phyloP scores from a whole-genome alignment of 2,329 filamentous ascomycete species.

The Tolypocladium guangdongense region DNA sequence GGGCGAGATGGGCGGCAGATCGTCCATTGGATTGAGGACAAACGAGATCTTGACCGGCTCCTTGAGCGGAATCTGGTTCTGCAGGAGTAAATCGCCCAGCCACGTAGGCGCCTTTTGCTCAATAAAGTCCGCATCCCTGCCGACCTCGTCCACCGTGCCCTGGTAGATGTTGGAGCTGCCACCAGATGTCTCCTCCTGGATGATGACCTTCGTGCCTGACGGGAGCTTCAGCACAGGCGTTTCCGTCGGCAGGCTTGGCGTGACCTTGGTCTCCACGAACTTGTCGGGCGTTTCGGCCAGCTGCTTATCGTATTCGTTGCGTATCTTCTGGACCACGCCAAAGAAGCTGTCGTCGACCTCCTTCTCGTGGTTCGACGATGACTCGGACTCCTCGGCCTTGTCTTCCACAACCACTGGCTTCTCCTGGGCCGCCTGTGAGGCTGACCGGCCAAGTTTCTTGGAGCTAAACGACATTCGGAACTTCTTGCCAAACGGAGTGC shows the following conservation, averaged over 20 bases:
- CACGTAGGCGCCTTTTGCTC: conserved; percentile 84
- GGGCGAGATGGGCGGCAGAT: conserved; percentile 62
- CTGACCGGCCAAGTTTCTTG: conserved; percentile 70
- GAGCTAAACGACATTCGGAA: conserved; percentile 74
- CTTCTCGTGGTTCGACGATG: conserved; percentile 56
- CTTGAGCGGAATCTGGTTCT: conserved; percentile 74
- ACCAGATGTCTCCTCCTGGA: conserved; percentile 56
- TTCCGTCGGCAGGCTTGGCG: conserved; percentile 59
- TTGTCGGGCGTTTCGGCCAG: conserved; percentile 43
- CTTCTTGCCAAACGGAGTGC: conserved; percentile 70
- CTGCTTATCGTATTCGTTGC: conserved; percentile 61
- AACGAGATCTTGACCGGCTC: conserved; percentile 97
- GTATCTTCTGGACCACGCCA: conserved; percentile 63
- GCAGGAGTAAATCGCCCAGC: conserved; percentile 77
- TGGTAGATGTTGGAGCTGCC: conserved; percentile 79
- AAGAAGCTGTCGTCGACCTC: conserved; percentile 65
- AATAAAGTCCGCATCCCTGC: conserved; percentile 67
- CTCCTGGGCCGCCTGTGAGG: conserved; percentile 46
- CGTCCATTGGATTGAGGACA: conserved; percentile 68
- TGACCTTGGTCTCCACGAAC: conserved; percentile 50
- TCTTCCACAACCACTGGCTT: conserved; percentile 68
- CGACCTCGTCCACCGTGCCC: conserved; percentile 71
- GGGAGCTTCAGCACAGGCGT: conserved; percentile 69
- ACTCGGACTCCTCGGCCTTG: conserved; percentile 58
- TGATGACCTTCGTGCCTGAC: conserved; percentile 52